phyloP scores from a whole-genome alignment of 2,329 filamentous ascomycete genomes.

The Aschersonia sp. region DNA sequence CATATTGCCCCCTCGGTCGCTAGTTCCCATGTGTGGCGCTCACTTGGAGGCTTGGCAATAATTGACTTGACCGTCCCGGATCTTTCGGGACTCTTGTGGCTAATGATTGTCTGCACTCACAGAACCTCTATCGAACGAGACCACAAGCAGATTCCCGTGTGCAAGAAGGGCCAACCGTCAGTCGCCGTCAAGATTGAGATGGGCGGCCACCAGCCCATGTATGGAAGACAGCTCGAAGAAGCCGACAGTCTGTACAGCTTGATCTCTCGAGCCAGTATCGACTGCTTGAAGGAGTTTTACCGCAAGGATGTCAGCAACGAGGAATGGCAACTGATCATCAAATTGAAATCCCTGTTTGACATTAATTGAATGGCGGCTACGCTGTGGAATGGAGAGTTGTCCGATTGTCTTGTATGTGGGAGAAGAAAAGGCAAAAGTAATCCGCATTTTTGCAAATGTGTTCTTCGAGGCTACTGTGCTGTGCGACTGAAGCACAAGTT shows the following conservation, averaged over 20 bases:
- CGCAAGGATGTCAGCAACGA: slow-evolving; percentile 75
- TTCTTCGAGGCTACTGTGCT: too few relatives aligned
- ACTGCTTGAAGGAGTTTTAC: slow-evolving; percentile 94
- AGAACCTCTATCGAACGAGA: slow-evolving; percentile 96
- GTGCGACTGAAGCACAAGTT: too few relatives aligned
- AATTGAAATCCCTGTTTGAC: slow-evolving; percentile 90
- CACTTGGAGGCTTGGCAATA: too few relatives aligned
- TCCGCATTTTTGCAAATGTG: too few relatives aligned
- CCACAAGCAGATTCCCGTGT: slow-evolving; percentile 83
- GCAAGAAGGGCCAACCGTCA: slow-evolving; percentile 93
- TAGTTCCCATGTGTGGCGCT: too few relatives aligned
- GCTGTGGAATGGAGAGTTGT: too few relatives aligned
- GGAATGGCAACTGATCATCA: slow-evolving; percentile 89
- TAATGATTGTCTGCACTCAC: neutral
- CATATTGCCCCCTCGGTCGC: neutral
- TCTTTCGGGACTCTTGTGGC: neutral
- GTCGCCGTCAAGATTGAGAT: slow-evolving; percentile 96
- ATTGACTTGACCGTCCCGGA: too few relatives aligned
- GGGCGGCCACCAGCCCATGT: slow-evolving; percentile 80
- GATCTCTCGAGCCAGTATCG: slow-evolving; percentile 78
- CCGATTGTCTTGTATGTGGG: too few relatives aligned
- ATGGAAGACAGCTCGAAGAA: slow-evolving; percentile 91
- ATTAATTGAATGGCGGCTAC: slow-evolving; percentile 40
- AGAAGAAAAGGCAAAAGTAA: too few relatives aligned
- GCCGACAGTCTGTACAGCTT: slow-evolving; percentile 75